Evolutionary conservation across 768 basidiomycete species (phyloP), one percentile per base, ranked within the genome.

Genomic region (Agrocybe pediades): DNA sequence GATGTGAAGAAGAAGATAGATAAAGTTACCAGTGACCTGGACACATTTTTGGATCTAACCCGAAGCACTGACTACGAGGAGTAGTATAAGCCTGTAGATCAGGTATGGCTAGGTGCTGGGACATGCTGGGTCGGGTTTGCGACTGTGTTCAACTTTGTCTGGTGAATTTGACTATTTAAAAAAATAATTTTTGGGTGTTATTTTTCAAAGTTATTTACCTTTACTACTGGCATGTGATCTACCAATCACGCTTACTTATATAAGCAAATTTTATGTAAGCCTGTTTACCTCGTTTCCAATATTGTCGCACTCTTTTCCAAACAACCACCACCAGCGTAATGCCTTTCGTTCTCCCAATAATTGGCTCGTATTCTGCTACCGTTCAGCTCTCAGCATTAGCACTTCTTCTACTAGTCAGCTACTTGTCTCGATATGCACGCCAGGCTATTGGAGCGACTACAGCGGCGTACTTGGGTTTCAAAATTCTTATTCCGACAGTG

Each of bases 21-120:
- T 16, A 72, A 70, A 55, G 68, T 82, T 44, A 59, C 81, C 50
- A 58, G 64, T 20, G 69, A 73, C 19, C 70, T 86, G 19, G 81
- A 84, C 47, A 79, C 80, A 46, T 85, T 82, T 82, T 68, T 72
- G 55, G 81, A 84, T 61, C 69, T 82, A n/a, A 68, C 78, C 8
- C 63, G 70, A 41, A 71, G 75, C 19, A 75, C 81, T 2, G 71
- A 71, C 48, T 70, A 77, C 47, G 75, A 65, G 0, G 20, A 3
- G 2, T 23, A 24, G 21, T 44, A 4, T 44, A 19, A 24, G 11
- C n/a, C 24, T 24, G 29, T 30, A 7, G 29, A 30, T 30, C 29
- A 30, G 29, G n/a, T n/a, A n/a, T n/a, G n/a, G n/a, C n/a, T n/a
- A n/a, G n/a, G n/a, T n/a, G n/a, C n/a, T n/a, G n/a, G n/a, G n/a